Percentiles rank a stretch among this genome's conserved stretches.
Evolutionary conservation across 1,139 yeast genomes (phyloP).

Genomic region (Diutina catenulata): DNA sequence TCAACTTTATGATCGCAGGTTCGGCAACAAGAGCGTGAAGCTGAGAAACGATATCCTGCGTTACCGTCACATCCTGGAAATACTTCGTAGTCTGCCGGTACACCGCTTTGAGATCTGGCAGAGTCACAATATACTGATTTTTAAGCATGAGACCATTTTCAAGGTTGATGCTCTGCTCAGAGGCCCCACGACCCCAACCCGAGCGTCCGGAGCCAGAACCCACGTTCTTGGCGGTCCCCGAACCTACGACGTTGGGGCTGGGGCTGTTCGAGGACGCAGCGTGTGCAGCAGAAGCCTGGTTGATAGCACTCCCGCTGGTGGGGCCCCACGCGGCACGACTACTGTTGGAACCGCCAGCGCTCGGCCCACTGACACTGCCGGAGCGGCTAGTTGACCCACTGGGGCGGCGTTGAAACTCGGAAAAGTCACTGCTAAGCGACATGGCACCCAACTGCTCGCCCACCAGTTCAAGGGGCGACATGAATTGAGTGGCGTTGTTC

Average conservation of each 20-base stretch:
- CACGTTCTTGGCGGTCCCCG: neutral
- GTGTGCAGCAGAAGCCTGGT: too few relatives aligned
- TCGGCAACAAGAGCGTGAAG: slow-evolving; percentile 20
- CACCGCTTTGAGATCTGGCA: slow-evolving; percentile 33
- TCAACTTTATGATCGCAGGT: slow-evolving; percentile 22
- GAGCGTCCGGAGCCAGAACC: neutral
- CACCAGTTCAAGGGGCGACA: neutral
- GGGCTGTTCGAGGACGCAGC: neutral
- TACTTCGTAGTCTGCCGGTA: slow-evolving; percentile 34
- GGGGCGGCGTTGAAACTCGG: slow-evolving; percentile 35
- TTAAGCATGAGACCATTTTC: slow-evolving; percentile 48
- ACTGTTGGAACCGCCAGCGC: too few relatives aligned
- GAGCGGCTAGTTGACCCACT: too few relatives aligned
- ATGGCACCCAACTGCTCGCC: slow-evolving; percentile 8
- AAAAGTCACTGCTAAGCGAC: slow-evolving; percentile 23
- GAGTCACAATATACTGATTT: slow-evolving; percentile 40
- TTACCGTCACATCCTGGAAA: slow-evolving; percentile 28
- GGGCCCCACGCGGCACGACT: neutral
- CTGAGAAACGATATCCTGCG: slow-evolving; percentile 23
- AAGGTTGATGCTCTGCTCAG: slow-evolving; percentile 1
- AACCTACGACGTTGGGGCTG: neutral
- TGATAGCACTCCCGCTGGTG: neutral
- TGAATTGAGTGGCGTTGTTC: slow-evolving; percentile 1
- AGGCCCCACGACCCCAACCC: too few relatives aligned
- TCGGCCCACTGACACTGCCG: slow-evolving; percentile 18